Evolutionary conservation across 495 filamentous ascomycete genomes (phyloP).

Genomic region (Hypoxylon crocopeplum): DNA sequence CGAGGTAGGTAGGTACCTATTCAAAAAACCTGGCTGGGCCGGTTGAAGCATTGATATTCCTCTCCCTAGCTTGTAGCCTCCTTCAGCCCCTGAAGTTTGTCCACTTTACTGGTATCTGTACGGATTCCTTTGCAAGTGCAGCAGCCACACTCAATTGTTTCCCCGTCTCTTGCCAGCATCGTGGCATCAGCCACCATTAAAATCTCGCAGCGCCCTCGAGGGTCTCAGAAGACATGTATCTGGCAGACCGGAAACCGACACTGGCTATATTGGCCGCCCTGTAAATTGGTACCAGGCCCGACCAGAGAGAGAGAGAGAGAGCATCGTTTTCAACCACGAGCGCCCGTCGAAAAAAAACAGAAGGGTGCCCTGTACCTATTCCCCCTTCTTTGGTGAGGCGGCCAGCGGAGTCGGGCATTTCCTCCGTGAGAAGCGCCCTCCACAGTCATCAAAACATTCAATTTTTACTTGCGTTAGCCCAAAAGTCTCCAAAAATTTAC

Average conservation of each 20-base stretch:
- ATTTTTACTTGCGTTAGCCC: conserved; percentile 33
- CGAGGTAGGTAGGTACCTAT: conserved; percentile 19
- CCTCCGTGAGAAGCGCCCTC: conserved; percentile 37
- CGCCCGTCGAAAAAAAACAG: conserved; percentile 21
- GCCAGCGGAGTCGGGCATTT: conserved; percentile 40
- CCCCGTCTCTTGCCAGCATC: conserved; percentile 13
- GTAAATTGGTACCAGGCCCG: conserved; percentile 22
- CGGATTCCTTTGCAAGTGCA: conserved; percentile 30
- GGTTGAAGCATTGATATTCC: conserved; percentile 27
- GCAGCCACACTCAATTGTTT: conserved; percentile 31
- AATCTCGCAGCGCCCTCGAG: conserved; percentile 14
- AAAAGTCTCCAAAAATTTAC: conserved; percentile 40
- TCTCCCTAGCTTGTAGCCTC: conserved; percentile 23
- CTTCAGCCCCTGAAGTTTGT: conserved; percentile 34
- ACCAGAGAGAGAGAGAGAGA: conserved; percentile 8
- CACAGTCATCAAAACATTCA: conserved; percentile 41
- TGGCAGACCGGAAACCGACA: conserved; percentile 6
- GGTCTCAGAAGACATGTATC: conserved; percentile 9
- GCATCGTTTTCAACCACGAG: conserved; percentile 20
- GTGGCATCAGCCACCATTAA: conserved; percentile 38
- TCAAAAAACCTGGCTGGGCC: conserved; percentile 22
- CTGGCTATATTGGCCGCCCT: conserved; percentile 17
- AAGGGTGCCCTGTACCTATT: conserved; percentile 38
- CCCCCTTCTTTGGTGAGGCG: conserved; percentile 34
- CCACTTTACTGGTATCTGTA: conserved; percentile 23